Base-by-base conservation (phyloP, 169 alveolate species). In the Plasmodium berghei region DNA sequence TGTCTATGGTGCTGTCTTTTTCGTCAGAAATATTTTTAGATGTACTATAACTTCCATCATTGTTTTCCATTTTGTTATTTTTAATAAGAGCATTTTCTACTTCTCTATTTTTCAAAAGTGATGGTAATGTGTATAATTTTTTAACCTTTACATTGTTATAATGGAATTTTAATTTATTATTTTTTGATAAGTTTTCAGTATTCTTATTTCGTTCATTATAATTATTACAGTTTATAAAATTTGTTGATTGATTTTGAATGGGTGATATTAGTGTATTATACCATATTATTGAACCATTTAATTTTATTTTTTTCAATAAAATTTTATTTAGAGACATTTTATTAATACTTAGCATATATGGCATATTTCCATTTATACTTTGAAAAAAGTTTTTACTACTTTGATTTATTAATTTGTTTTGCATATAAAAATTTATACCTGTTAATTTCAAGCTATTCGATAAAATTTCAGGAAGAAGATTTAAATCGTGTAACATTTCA, bases 281-380 rank as follows among this genome's bases (percentile, higher is more conserved):
- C 69, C 5, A 22, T 18, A 6, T 14, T 4, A 5, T 24, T 22
- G 72, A 73, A 20, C 22, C 48, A 22, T 40, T 49, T 34, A 34
- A 34, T 34, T 34, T 14, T 26, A 73, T 16, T 16, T 45, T 58
- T 16, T 34, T 73, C 45, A 59, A 9, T 58, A 73, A 64, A n/a
- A 73, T 58, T 42, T 52, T 73, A 24, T 73, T 73, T 49, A 73
- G 42, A 22, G 72, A 24, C 14, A 22, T 58, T 49, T 73, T 73
- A 34, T 4, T 73, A 34, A 73, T 73, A 73, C 87, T 58, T 59
- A 73, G n/a, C 87, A 73, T 73, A 49, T 73, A 73, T 49, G 87
- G 61, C 61, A 63, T 58, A 9, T 28, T 58, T 1, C 72, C 72
- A 73, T 59, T 73, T 26, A 22, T 42, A 45, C 42, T 73, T 45